Conservation (phyloP, 1,284 basidiomycete species). For the Veloboletus limbatus region DNA sequence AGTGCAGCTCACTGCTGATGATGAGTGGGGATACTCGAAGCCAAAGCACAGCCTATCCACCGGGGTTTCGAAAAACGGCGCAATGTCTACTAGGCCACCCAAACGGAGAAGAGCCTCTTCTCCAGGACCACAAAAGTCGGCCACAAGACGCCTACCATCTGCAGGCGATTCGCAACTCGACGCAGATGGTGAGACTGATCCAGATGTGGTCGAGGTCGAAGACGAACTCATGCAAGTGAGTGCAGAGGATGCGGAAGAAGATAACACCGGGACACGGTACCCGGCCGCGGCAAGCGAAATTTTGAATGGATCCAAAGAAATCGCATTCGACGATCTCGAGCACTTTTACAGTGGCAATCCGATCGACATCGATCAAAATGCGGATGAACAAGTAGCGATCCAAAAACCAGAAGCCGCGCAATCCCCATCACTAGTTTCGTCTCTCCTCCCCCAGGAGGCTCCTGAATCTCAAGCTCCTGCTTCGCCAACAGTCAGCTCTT, state of each 20-base stretch:
- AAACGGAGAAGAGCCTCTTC: constrained; percentile 30
- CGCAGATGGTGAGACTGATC: constrained; percentile 36
- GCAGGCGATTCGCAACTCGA: constrained; percentile 32
- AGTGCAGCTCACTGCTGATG: constrained; percentile 4
- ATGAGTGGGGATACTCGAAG: constrained; percentile 7
- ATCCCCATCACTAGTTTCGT: background rate
- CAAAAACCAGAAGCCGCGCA: constrained; percentile 5
- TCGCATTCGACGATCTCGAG: constrained; percentile 28
- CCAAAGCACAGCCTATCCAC: constrained; percentile 16
- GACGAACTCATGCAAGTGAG: constrained; percentile 33
- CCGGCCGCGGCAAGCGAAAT: background rate
- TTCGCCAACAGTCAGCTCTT: constrained; percentile 16
- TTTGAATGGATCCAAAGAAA: constrained; percentile 2
- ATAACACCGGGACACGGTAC: background rate
- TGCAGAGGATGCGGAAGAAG: constrained; percentile 24
- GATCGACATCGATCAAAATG: constrained; percentile 30
- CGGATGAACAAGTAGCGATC: constrained; percentile 14
- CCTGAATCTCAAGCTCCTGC: constrained; percentile 5
- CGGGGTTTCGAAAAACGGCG: constrained; percentile 7
- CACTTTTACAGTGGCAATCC: constrained; percentile 32
- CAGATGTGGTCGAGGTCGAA: constrained; percentile 31
- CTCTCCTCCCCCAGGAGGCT: background rate
- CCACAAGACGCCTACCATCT: constrained; percentile 23
- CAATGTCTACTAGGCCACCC: background rate
- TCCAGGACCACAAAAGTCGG: constrained; percentile 24